These are phyloP conservation scores for Astrothelium subdiscretum DNA, from an alignment of 495 filamentous ascomycete species.

Conservation along the genomic window DNA sequence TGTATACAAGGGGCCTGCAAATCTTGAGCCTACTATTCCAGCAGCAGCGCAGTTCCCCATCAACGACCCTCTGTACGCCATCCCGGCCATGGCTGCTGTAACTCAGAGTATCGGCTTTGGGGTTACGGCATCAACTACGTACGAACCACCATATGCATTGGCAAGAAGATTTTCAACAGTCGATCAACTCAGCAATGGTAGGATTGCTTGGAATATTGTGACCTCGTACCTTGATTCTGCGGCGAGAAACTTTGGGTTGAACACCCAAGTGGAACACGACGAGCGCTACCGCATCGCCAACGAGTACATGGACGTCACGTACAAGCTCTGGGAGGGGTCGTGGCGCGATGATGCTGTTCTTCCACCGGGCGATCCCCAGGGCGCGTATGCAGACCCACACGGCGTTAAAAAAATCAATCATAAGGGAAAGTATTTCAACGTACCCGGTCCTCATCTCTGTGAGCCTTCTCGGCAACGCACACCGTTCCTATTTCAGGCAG, in stretches of 20 bases:
- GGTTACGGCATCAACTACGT: constrained; percentile 53
- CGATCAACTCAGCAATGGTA: constrained; percentile 53
- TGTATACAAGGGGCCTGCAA: constrained; percentile 44
- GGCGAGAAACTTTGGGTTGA: constrained; percentile 44
- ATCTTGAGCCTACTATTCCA: constrained; percentile 42
- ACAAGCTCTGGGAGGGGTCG: constrained; percentile 57
- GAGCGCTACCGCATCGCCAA: constrained; percentile 54
- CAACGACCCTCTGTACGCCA: constrained; percentile 30
- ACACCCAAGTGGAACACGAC: constrained; percentile 48
- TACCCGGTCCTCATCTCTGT: constrained; percentile 51
- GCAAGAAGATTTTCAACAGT: constrained; percentile 50
- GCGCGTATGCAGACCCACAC: constrained; percentile 46
- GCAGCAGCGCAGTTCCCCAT: constrained; percentile 60
- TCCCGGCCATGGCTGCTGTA: constrained; percentile 20
- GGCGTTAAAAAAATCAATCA: constrained; percentile 53
- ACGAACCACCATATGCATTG: constrained; percentile 55
- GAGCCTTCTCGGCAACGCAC: constrained; percentile 56
- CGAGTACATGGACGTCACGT: constrained; percentile 55
- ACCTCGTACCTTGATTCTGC: constrained; percentile 55
- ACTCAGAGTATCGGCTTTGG: constrained; percentile 50
- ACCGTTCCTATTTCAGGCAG: constrained; percentile 55
- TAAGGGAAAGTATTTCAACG: constrained; percentile 49
- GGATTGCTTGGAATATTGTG: constrained; percentile 55
- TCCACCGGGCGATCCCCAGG: constrained; percentile 37
- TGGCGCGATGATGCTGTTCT: constrained; percentile 53